Base-by-base conservation (phyloP, 1,284 basidiomycete genomes). In the Trichosporon faecale region DNA sequence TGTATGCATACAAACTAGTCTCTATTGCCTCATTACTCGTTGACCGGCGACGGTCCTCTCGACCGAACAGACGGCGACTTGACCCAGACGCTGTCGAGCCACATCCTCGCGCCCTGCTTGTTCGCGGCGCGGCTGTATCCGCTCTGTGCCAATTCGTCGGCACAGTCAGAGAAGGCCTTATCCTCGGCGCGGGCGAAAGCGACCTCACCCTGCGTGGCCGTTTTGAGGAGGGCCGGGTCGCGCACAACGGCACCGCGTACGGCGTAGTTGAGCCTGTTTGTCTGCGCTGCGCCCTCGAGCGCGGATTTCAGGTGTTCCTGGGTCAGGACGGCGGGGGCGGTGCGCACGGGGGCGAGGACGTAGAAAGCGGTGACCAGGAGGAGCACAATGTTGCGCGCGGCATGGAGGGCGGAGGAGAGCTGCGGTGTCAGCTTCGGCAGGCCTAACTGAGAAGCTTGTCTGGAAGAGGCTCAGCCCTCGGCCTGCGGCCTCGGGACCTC, bases 351-450 rank as follows among this genome's bases (percentile, higher is more conserved):
- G 21, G 77, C 70, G 70, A 74, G 69, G 63, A 71, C 67, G 74
- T 80, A 80, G 11, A 72, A 67, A 21, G 77, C 49, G 0, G 78
- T 77, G 3, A 76, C 29, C 23, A 74, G 35, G 35, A 77, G 66
- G 14, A 80, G 73, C 37, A 66, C 46, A 49, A 78, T 61, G 5
- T 72, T 66, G 23, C 80, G 76, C 18, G 73, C 11, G 2, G 69
- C 74, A 52, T 76, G 65, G 7, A 81, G 76, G 0, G 66, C 63
- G 0, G 76, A 29, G 21, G 76, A 70, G 40, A 82, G 75, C 79
- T 80, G 66, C 12, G 4, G 16, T 16, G 66, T 68, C 65, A 72
- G 66, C 44, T 4, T 23, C 16, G 11, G 35, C 11, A n/a, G n/a
- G n/a, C n/a, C n/a, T n/a, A n/a, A n/a, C n/a, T n/a, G n/a, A n/a